phyloP scores from a whole-genome alignment of 1,284 basidiomycete species.

The Cryptococcus sp. region DNA sequence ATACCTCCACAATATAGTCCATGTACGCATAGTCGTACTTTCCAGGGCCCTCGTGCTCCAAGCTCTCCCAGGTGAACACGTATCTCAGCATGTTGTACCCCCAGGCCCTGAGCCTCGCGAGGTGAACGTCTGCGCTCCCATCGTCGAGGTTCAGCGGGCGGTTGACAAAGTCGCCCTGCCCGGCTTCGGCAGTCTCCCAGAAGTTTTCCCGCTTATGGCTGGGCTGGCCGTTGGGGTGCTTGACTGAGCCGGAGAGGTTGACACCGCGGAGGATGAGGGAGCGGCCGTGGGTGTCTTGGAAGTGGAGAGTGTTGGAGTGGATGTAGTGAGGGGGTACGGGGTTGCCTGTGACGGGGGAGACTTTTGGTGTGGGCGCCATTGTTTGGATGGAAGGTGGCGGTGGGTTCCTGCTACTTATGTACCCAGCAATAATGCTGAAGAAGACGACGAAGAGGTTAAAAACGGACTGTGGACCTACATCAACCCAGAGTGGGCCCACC shows the following conservation, averaged over 20 bases:
- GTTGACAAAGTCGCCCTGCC: conserved; percentile 65
- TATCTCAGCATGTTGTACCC: conserved; percentile 93
- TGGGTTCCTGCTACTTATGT: background rate
- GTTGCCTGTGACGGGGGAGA: conserved; percentile 67
- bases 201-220: conserved; percentile 71
- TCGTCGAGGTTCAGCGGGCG: conserved; percentile 68
- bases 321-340: conserved; percentile 52
- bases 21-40: conserved; percentile 89
- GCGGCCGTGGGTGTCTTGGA: conserved; percentile 79
- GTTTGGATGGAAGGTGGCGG: background rate
- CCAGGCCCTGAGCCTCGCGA: conserved; percentile 81
- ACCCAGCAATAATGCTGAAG: background rate
- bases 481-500: too few species aligned
- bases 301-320: conserved; percentile 68
- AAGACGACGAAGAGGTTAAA: too few species aligned
- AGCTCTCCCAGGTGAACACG: conserved; percentile 88
- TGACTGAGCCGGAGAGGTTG: conserved; percentile 84
- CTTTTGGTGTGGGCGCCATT: conserved; percentile 47
- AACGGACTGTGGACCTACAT: too few species aligned
- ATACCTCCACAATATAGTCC: conserved; percentile 82
- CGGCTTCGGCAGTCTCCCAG: conserved; percentile 79
- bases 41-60: conserved; percentile 92
- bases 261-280: conserved; percentile 84
- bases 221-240: conserved; percentile 71
- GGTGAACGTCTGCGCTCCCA: conserved; percentile 58